Base-by-base conservation (phyloP, 2,329 filamentous ascomycete genomes). In the Camillea tinctor region DNA sequence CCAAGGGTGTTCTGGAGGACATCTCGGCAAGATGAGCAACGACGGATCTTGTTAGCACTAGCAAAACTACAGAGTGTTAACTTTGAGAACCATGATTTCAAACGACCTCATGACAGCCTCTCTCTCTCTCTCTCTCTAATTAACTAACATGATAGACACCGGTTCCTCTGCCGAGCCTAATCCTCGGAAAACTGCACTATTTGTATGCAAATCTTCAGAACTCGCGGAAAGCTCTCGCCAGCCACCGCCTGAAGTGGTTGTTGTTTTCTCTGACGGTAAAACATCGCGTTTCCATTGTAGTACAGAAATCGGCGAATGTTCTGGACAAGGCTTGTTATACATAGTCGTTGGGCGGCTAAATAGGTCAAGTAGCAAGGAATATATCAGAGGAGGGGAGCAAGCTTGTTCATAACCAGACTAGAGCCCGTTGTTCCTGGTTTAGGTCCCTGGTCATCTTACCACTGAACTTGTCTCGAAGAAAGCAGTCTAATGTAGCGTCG, bases 11-110 rank as follows among this genome's bases (percentile, higher is more conserved):
- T 15, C 1, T 60, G 65, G 52, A 77, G 68, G 2, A 60, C 59
- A 0, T 22, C 17, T 3, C 58, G 68, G 26, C 75, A 78, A 4
- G 15, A 26, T 1, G 44, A 2, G 22, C 74, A 77, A 4, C 59
- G 48, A 19, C 74, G 74, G 11, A 74, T 65, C 1, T 50, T 52
- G 20, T 74, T 69, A 1, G 75, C 74, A 8, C 68, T 65, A 1
- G 73, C 70, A 15, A 72, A 63, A 24, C 75, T 77, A 57, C 22
- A 19, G 52, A 19, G 20, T 19, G 55, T 65, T 50, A 60, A 11
- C 36, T n/a, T n/a, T n/a, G 36, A n/a, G 36, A n/a, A 17, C 17
- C 36, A 44, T 44, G 17, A 11, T 7, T n/a, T 44, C 2, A 44
- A 15, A 3, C 5, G 11, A n/a, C n/a, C n/a, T n/a, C n/a, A n/a